Percentiles rank a stretch among this genome's conserved stretches.
Evolutionary conservation across 352 stramenopile species (phyloP).

Genomic region (Phytopythium ostracodes): DNA sequence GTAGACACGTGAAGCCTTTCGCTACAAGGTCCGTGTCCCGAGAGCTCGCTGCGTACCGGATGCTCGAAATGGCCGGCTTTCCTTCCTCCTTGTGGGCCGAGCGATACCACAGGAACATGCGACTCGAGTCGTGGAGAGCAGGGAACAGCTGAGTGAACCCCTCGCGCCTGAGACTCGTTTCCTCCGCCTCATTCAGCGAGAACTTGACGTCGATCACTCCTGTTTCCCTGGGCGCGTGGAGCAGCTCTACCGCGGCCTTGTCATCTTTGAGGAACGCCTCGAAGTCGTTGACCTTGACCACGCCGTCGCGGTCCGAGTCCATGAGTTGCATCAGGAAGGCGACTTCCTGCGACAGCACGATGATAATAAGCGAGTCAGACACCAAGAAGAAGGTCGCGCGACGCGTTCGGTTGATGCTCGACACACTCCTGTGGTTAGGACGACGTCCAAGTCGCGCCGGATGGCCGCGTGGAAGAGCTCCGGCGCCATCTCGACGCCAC

Average conservation of each 20-base stretch:
- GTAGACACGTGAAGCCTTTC: slow-evolving; percentile 71
- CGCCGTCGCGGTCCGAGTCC: slow-evolving; percentile 60
- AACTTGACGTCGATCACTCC: slow-evolving; percentile 63
- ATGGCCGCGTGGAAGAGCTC: slow-evolving; percentile 64
- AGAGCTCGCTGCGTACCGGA: slow-evolving; percentile 55
- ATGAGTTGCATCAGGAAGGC: slow-evolving; percentile 58
- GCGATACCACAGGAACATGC: slow-evolving; percentile 66
- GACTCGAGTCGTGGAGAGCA: slow-evolving; percentile 38
- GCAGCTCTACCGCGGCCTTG: slow-evolving; percentile 35
- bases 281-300: slow-evolving; percentile 68
- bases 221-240: slow-evolving; percentile 44
- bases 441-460: slow-evolving; percentile 66
- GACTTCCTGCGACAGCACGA: slow-evolving; percentile 38
- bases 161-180: slow-evolving; percentile 46
- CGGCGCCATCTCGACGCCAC: slow-evolving; percentile 35
- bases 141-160: slow-evolving; percentile 57
- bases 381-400: background rate
- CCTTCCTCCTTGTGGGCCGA: slow-evolving; percentile 50
- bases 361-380: background rate
- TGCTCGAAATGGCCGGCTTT: slow-evolving; percentile 58
- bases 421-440: slow-evolving; percentile 72
- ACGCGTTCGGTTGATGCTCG: background rate
- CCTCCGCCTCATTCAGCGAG: slow-evolving; percentile 54
- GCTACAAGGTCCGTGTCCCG: slow-evolving; percentile 70
- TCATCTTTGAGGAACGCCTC: slow-evolving; percentile 74